A percentile compares a stretch with the other conserved stretches of the same genome.
These are phyloP conservation scores for Carex littledalei DNA, from an alignment of 176 grass and related monocot genomes.

Conservation along the genomic window DNA sequence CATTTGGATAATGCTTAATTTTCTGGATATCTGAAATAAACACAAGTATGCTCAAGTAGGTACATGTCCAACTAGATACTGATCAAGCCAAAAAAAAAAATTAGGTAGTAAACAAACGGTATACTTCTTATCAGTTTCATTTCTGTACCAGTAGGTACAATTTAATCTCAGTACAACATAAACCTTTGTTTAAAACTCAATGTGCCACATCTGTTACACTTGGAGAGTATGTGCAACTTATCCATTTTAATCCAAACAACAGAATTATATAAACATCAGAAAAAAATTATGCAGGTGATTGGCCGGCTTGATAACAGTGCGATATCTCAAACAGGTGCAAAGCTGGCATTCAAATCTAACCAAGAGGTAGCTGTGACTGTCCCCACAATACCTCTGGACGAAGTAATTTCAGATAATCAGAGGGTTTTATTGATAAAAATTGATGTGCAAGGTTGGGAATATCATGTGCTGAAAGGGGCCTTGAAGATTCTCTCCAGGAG, in stretches of 20 bases:
- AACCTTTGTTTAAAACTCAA: not conserved
- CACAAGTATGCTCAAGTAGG: not conserved
- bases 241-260: not conserved
- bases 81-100: not conserved
- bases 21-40: not conserved
- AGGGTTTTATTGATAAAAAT: slow-evolving; percentile 70
- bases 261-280: not conserved
- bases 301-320: slow-evolving; percentile 93
- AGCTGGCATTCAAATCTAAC: slow-evolving; percentile 82
- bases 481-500: slow-evolving; percentile 49
- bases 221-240: not conserved
- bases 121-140: not conserved
- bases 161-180: not conserved
- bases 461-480: slow-evolving; percentile 73
- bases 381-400: slow-evolving; percentile 71
- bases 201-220: not conserved
- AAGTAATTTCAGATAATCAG: slow-evolving; percentile 61
- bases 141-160: not conserved
- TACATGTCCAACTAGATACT: not conserved
- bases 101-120: not conserved
- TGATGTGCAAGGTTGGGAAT: slow-evolving; percentile 97
- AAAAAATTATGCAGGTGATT: slow-evolving; percentile 51
- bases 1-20: slow-evolving; percentile 28
- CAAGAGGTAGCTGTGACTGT: slow-evolving; percentile 61
- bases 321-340: slow-evolving; percentile 91